Percentiles rank a stretch among this genome's conserved stretches.
Conservation (phyloP, 1,139 yeast genomes). For the Kluyveromyces marxianus region DNA sequence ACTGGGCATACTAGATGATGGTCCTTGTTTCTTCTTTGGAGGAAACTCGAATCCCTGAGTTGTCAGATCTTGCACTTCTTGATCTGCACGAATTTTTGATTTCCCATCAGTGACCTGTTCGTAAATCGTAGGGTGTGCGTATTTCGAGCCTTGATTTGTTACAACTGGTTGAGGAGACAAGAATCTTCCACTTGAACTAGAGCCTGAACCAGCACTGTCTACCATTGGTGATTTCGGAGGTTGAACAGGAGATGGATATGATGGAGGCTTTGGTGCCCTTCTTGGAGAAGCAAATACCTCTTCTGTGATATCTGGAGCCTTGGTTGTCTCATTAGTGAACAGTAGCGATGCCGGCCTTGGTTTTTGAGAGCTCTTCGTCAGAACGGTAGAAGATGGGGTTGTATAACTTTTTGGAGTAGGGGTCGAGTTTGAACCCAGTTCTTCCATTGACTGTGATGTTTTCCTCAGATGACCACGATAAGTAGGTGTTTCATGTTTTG, state of each 20-base stretch:
- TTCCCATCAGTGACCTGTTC: constrained; percentile 11
- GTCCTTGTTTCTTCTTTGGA: not conserved
- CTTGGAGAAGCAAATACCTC: constrained; percentile 48
- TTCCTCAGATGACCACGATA: constrained; percentile 36
- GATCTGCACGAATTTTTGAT: not conserved
- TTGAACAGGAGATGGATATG: constrained; percentile 40
- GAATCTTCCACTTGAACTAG: constrained; percentile 1
- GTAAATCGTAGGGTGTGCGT: constrained; percentile 21
- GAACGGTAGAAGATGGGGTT: constrained; percentile 21
- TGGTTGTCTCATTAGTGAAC: constrained; percentile 2
- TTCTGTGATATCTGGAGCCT: constrained; percentile 8
- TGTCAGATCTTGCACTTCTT: not conserved
- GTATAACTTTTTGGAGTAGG: constrained; percentile 10
- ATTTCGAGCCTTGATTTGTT: constrained; percentile 5
- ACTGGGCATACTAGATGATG: constrained; percentile 8
- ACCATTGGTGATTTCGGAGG: constrained; percentile 29
- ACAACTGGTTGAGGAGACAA: constrained; percentile 2
- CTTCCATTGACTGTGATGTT: constrained; percentile 48
- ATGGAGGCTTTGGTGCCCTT: constrained; percentile 56
- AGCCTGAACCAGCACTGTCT: not conserved
- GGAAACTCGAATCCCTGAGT: constrained; percentile 7
- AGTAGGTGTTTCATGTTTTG: constrained; percentile 1
- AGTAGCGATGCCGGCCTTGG: constrained; percentile 2
- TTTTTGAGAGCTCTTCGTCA: constrained; percentile 9
- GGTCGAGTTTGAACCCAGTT: constrained; percentile 25